phyloP scores from a whole-genome alignment of 495 filamentous ascomycete genomes.

The Penicillium flavigenum region DNA sequence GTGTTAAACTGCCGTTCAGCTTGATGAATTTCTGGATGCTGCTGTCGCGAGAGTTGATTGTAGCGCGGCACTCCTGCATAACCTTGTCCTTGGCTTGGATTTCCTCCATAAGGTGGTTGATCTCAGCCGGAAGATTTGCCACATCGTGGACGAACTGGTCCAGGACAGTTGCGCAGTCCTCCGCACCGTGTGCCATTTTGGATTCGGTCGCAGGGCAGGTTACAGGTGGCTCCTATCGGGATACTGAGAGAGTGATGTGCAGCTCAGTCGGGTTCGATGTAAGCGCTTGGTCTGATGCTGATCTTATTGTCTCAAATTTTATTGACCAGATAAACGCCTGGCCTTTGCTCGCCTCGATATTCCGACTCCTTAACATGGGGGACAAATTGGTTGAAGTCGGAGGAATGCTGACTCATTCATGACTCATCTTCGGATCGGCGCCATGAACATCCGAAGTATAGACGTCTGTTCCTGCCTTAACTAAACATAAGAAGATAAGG shows the following conservation, averaged over 20 bases:
- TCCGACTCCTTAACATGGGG: background rate
- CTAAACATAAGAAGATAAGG: too few relatives aligned
- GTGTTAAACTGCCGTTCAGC: constrained; percentile 71
- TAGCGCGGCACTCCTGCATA: constrained; percentile 69
- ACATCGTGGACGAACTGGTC: constrained; percentile 91
- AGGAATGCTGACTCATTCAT: background rate
- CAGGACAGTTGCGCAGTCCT: constrained; percentile 85
- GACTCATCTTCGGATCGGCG: background rate
- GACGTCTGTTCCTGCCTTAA: background rate
- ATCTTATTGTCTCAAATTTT: background rate
- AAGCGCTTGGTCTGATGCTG: background rate
- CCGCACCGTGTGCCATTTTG: constrained; percentile 44
- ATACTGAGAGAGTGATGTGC: background rate
- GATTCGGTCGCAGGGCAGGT: constrained; percentile 6
- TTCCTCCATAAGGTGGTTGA: constrained; percentile 90
- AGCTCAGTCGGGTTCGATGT: background rate
- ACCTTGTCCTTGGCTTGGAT: constrained; percentile 84
- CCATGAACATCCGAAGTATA: background rate
- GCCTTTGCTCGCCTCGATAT: background rate
- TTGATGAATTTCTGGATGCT: constrained; percentile 91
- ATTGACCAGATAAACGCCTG: background rate
- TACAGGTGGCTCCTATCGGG: background rate
- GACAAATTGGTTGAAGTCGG: background rate
- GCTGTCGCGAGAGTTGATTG: constrained; percentile 73
- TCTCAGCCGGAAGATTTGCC: constrained; percentile 87